Base-by-base conservation (phyloP, 495 filamentous ascomycete species). In the Penicillium bovifimosum region DNA sequence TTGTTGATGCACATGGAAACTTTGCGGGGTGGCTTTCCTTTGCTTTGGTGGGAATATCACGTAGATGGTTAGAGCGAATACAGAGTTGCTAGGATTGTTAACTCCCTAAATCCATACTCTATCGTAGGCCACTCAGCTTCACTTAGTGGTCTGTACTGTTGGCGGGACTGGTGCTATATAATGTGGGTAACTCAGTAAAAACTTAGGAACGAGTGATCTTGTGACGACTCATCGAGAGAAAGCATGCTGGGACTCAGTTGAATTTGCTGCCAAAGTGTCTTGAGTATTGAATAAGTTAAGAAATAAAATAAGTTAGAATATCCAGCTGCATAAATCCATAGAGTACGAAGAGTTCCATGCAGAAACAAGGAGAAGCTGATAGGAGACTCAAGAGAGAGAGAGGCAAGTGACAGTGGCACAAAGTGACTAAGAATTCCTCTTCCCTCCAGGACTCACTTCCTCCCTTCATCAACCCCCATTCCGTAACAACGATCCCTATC, bases 1-100 rank as follows among this genome's bases (percentile, higher is more conserved):
- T 68, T 95, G 89, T 65, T 88, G 67, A 72, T 27, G 9, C 33
- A 29, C 9, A 20, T 4, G 9, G 13, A 16, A 34, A 34, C 13
- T 13, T 34, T 13, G 9, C 11, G 11, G 32, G 9, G 9, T 4
- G 32, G 32, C 3, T 11, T 13, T 34, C 13, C 9, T 34, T 34
- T 13, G 2, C 4, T 10, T 34, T 34, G 11, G 2, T 34, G n/a
- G 18, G 8, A 16, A 39, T 7, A 18, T 6, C 20, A 39, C 36
- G 1, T 18, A 39, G 11, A 6, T 36, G 13, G 34, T 6, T 31
- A 10, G 29, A 31, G 29, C 9, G 29, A 7, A 31, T 9, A 31
- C 6, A 31, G 29, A 1, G 5, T 31, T 6, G 29, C 5, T 7
- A 31, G 5, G 1, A 31, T 10, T 6, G 6, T 31, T 2, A 34